Conservation (phyloP, 2,329 filamentous ascomycete species). For the Ceratocystis alfenasii region DNA sequence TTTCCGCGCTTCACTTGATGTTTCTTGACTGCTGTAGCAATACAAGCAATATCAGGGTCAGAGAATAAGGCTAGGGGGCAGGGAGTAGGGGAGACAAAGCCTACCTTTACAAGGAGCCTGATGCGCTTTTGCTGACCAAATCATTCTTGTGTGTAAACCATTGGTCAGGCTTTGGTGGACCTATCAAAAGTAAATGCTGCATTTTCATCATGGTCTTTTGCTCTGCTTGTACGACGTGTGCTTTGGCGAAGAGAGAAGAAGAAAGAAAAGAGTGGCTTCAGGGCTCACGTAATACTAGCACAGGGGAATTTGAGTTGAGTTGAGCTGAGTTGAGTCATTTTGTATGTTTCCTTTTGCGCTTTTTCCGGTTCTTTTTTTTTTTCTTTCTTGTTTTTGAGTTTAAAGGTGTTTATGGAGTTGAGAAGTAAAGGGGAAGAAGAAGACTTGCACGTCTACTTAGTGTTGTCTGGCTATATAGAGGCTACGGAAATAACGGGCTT, state of each 20-base stretch:
- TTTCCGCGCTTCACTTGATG: background rate
- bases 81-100: background rate
- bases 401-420: slow-evolving; percentile 3
- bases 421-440: background rate
- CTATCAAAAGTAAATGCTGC: slow-evolving; percentile 3
- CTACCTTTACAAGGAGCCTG: background rate
- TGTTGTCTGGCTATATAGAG: background rate
- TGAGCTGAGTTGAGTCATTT: background rate
- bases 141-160: background rate
- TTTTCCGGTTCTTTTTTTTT: background rate
- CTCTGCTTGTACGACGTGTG: background rate
- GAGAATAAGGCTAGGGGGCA: background rate
- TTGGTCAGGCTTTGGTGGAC: background rate
- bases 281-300: background rate
- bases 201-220: background rate
- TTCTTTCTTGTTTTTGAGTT: background rate
- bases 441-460: background rate
- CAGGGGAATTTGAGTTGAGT: background rate
- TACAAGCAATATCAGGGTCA: background rate
- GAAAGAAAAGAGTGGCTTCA: background rate
- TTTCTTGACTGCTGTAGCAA: background rate
- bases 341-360: background rate
- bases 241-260: background rate
- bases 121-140: background rate
- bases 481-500: background rate